A percentile compares a stretch with the other conserved stretches of the same genome.
Evolutionary conservation across 139 green algal genomes (phyloP).

Genomic region (Spirogloea muscicola): DNA sequence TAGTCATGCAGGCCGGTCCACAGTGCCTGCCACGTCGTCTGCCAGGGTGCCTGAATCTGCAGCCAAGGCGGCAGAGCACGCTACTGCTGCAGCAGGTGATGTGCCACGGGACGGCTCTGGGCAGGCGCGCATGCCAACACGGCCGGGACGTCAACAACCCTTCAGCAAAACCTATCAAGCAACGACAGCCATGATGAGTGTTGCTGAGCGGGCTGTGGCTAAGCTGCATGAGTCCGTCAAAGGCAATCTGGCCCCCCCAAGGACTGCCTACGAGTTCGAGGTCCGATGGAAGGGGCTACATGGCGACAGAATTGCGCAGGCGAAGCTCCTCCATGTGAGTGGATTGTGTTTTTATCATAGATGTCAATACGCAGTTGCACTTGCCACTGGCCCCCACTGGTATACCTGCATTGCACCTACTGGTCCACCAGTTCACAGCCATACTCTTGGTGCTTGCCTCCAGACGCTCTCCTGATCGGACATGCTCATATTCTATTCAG

Average conservation of each 20-base stretch:
- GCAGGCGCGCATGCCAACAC: too few species aligned
- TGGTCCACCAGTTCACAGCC: too few species aligned
- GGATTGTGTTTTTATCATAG: background rate
- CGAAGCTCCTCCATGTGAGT: slow-evolving; percentile 6
- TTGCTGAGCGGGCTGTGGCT: background rate
- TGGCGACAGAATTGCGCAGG: slow-evolving; percentile 4
- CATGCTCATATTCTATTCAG: background rate
- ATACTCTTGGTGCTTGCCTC: too few species aligned
- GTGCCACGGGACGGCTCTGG: too few species aligned
- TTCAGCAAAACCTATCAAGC: background rate
- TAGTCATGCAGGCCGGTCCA: too few species aligned
- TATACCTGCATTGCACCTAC: too few species aligned
- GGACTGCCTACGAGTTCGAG: slow-evolving; percentile 32
- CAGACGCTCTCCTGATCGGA: too few species aligned
- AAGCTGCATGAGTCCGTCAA: background rate
- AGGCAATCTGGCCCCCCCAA: slow-evolving; percentile 2
- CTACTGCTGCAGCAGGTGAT: too few species aligned
- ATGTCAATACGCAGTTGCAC: background rate
- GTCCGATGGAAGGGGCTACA: slow-evolving; percentile 4
- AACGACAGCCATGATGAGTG: slow-evolving; percentile 8
- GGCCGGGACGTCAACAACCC: slow-evolving; percentile 3
- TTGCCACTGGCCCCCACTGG: too few species aligned
- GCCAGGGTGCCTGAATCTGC: too few species aligned
- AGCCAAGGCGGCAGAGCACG: too few species aligned
- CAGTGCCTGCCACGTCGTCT: too few species aligned